Percentiles rank a stretch among this genome's conserved stretches.
These are phyloP conservation scores for Stramenopiles sp. DNA, from an alignment of 352 stramenopile species.

Conservation along the genomic window DNA sequence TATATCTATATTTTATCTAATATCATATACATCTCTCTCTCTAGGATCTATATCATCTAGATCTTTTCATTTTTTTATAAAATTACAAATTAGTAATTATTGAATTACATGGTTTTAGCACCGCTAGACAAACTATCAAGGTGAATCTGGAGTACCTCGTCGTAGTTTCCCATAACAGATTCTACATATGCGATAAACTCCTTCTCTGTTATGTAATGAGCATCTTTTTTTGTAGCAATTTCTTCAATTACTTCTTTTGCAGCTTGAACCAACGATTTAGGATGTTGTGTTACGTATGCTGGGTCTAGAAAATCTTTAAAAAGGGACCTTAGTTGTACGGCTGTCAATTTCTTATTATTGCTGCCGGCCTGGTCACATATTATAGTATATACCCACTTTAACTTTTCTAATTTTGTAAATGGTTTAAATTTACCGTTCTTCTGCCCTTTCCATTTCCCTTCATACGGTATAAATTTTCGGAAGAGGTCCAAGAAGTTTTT, in stretches of 20 bases:
- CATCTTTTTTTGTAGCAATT: neutral
- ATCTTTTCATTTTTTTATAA: neutral
- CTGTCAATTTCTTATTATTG: conserved; percentile 5
- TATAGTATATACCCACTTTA: conserved; percentile 5
- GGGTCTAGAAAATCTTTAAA: conserved; percentile 9
- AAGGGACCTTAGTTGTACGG: neutral
- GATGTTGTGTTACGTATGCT: neutral
- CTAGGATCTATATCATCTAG: too few relatives aligned
- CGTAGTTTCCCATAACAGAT: neutral
- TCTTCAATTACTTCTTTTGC: conserved; percentile 5
- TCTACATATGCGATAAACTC: neutral
- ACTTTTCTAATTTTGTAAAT: neutral
- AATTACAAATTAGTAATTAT: neutral
- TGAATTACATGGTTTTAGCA: neutral
- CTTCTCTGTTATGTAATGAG: conserved; percentile 3
- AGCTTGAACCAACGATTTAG: neutral
- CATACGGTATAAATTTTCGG: conserved; percentile 6
- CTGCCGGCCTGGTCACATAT: neutral
- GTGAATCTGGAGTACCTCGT: neutral
- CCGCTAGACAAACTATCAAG: neutral
- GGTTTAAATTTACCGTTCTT: conserved; percentile 7
- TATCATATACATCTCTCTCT: too few relatives aligned
- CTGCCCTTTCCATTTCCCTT: neutral
- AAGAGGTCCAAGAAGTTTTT: neutral
- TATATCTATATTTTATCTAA: too few relatives aligned